These are phyloP conservation scores for Hermanozyma aechmeae DNA, from an alignment of 805 yeast genomes.

Conservation along the genomic window DNA sequence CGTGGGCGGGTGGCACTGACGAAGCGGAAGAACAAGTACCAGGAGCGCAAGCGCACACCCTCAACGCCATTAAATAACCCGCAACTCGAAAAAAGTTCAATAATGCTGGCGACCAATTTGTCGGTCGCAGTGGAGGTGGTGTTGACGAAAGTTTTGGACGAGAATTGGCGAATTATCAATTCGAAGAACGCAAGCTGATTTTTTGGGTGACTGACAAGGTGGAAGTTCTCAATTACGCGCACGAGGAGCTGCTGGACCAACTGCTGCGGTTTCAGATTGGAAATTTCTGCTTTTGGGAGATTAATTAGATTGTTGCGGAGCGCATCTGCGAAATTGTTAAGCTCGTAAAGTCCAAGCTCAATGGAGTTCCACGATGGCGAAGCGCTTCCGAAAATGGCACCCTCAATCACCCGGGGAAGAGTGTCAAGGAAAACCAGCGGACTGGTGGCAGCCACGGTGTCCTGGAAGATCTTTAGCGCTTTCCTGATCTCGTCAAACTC, in stretches of 20 bases:
- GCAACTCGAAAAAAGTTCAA: conserved; percentile 69
- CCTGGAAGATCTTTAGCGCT: conserved; percentile 73
- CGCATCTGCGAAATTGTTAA: conserved; percentile 71
- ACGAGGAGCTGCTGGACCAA: conserved; percentile 55
- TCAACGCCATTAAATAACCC: conserved; percentile 72
- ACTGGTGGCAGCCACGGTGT: conserved; percentile 53
- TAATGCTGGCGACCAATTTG: conserved; percentile 44
- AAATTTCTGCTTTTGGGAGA: conserved; percentile 55
- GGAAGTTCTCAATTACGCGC: conserved; percentile 34
- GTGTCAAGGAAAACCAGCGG: conserved; percentile 55
- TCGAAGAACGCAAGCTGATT: conserved; percentile 81
- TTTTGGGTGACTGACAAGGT: conserved; percentile 58
- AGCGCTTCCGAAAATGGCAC: conserved; percentile 7
- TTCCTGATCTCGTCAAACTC: conserved; percentile 73
- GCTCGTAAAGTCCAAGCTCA: conserved; percentile 81
- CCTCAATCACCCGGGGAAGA: conserved; percentile 49
- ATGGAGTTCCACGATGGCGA: conserved; percentile 56
- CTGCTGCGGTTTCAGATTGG: conserved; percentile 54
- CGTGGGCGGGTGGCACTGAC: conserved; percentile 64
- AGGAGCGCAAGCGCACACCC: conserved; percentile 74
- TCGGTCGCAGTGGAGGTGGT: conserved; percentile 30
- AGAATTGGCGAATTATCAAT: conserved; percentile 69
- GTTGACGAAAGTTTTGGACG: conserved; percentile 34
- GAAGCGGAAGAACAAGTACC: conserved; percentile 85
- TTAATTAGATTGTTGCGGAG: conserved; percentile 70